phyloP scores from a whole-genome alignment of 352 stramenopile species.

The Phytophthora chlamydospora region DNA sequence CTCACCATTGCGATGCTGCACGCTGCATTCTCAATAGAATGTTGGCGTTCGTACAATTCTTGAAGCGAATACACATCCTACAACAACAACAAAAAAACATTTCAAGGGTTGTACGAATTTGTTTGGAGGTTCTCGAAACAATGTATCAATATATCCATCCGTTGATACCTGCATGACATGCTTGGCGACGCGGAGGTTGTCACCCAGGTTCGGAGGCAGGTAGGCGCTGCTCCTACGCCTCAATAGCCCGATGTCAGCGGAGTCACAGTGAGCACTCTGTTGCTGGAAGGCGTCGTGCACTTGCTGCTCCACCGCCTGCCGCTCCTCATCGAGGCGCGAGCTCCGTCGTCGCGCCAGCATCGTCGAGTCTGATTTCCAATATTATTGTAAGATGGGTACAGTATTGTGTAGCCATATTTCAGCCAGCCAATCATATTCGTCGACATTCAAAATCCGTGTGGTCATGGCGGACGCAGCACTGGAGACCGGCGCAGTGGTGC shows the following conservation, averaged over 20 bases:
- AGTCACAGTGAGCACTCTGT: conserved; percentile 5
- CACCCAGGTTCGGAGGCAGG: conserved; percentile 34
- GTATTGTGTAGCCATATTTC: conserved; percentile 14
- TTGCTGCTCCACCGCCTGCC: conserved; percentile 54
- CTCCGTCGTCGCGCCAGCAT: conserved; percentile 42
- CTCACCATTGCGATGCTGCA: conserved; percentile 59
- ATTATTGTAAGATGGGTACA: conserved; percentile 5
- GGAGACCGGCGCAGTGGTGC: conserved; percentile 66
- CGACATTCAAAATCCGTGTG: background rate
- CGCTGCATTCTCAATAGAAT: conserved; percentile 61
- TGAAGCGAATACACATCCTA: conserved; percentile 73
- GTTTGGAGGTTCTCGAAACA: too few relatives aligned
- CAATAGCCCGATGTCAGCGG: conserved; percentile 7
- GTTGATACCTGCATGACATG: conserved; percentile 53
- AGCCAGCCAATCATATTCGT: conserved; percentile 18
- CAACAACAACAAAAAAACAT: background rate
- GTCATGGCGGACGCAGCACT: conserved; percentile 20
- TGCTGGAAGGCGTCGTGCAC: conserved; percentile 45
- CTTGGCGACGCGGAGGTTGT: conserved; percentile 56
- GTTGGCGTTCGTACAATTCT: conserved; percentile 64
- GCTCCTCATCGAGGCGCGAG: conserved; percentile 52
- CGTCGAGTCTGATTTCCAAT: conserved; percentile 25
- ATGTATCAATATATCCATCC: too few relatives aligned
- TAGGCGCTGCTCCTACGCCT: conserved; percentile 48
- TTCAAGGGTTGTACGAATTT: background rate